These are phyloP conservation scores for Galerina marginata DNA, from an alignment of 768 basidiomycete genomes.

Conservation along the genomic window DNA sequence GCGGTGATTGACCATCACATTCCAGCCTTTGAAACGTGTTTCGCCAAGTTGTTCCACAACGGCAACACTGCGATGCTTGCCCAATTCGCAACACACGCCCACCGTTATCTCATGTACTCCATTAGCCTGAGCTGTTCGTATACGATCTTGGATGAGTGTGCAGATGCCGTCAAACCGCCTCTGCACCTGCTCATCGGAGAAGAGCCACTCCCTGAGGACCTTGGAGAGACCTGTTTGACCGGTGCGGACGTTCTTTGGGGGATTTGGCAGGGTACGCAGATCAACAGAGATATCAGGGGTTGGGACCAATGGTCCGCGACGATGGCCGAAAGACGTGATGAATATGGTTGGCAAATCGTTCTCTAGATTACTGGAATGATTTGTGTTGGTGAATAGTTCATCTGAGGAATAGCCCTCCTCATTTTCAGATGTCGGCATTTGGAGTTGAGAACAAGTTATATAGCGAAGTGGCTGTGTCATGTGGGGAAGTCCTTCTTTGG, in stretches of 20 bases:
- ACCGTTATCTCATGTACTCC: slow-evolving; percentile 18
- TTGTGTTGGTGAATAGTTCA: slow-evolving; percentile 13
- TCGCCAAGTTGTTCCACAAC: slow-evolving; percentile 32
- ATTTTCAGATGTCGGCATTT: too few relatives aligned
- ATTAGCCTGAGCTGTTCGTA: slow-evolving; percentile 16
- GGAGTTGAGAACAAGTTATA: background rate
- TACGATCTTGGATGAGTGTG: slow-evolving; percentile 9
- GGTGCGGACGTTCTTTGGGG: slow-evolving; percentile 30
- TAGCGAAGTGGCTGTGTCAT: background rate
- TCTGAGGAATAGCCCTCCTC: background rate
- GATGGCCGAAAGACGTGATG: slow-evolving; percentile 31
- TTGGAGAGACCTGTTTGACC: slow-evolving; percentile 29
- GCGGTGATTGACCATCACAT: slow-evolving; percentile 24
- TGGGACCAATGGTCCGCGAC: slow-evolving; percentile 26
- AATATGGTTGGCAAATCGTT: slow-evolving; percentile 24
- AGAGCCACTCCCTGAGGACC: slow-evolving; percentile 27
- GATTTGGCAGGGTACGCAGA: slow-evolving; percentile 31
- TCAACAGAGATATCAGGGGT: slow-evolving; percentile 28
- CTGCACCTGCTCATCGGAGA: slow-evolving; percentile 23
- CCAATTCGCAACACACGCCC: slow-evolving; percentile 31
- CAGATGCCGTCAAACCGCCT: slow-evolving; percentile 22
- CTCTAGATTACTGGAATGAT: slow-evolving; percentile 9
- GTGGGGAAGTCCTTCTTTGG: background rate
- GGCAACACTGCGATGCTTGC: slow-evolving; percentile 33
- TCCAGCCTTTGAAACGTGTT: slow-evolving; percentile 25